Evolutionary conservation across 2,329 filamentous ascomycete species (phyloP).

Genomic region (Gaeumannomyces sp.): DNA sequence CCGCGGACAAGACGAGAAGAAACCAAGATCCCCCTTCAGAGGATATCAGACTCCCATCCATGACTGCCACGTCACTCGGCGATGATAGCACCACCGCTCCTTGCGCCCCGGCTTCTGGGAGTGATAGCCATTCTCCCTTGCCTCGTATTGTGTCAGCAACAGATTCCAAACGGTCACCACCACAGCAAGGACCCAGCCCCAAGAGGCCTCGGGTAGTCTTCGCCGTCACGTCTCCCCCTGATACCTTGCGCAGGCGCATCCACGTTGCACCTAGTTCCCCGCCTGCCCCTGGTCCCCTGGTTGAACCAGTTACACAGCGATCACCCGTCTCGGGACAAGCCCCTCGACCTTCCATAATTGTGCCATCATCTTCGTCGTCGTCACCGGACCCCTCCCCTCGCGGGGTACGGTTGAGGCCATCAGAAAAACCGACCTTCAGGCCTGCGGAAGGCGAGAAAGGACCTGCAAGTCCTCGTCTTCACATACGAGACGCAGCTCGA

Average conservation of each 20-base stretch:
- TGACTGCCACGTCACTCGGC: too few species aligned
- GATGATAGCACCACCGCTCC: too few species aligned
- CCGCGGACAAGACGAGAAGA: neutral
- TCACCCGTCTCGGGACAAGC: neutral
- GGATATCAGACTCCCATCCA: neutral
- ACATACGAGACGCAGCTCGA: neutral
- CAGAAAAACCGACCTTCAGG: neutral
- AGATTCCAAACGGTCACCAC: neutral
- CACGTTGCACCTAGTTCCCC: neutral
- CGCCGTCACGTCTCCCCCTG: neutral
- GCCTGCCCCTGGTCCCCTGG: too few species aligned
- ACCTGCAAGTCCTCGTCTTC: neutral
- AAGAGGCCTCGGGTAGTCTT: neutral
- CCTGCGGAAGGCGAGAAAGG: neutral
- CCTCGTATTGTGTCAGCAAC: neutral
- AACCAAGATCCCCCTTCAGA: neutral
- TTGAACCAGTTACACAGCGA: neutral
- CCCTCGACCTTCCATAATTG: neutral
- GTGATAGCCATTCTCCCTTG: neutral
- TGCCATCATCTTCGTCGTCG: neutral
- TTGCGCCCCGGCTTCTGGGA: neutral
- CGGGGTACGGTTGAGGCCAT: too few species aligned
- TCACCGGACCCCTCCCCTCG: neutral
- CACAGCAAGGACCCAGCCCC: neutral
- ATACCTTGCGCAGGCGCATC: neutral